Percentiles rank a stretch among this genome's conserved stretches.
These are phyloP conservation scores for Ascodesmis nigricans DNA, from an alignment of 495 filamentous ascomycete species.

Conservation along the genomic window DNA sequence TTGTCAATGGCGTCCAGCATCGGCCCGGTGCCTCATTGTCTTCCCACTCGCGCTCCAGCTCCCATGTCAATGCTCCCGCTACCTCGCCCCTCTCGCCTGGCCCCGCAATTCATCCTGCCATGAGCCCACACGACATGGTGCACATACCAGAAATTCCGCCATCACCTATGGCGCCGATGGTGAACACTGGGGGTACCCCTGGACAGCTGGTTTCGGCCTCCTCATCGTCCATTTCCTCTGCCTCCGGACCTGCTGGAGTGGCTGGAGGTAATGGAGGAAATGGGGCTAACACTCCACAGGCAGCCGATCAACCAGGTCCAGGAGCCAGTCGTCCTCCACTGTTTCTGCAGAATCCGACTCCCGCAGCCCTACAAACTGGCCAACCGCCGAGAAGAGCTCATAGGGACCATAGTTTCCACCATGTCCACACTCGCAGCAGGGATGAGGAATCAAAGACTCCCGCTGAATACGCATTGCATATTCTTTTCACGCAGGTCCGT, in stretches of 20 bases:
- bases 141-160: slow-evolving; percentile 20
- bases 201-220: no score
- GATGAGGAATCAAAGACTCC: slow-evolving; percentile 43
- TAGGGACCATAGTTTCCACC: no score
- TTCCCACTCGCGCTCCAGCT: slow-evolving; percentile 55
- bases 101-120: slow-evolving; percentile 14
- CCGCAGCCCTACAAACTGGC: slow-evolving; percentile 15
- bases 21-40: slow-evolving; percentile 16
- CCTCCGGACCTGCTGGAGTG: slow-evolving; percentile 4
- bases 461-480: slow-evolving; percentile 89
- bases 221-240: no score
- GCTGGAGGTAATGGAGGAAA: slow-evolving; percentile 6
- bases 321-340: no score
- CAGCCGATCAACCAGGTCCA: slow-evolving; percentile 8
- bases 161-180: slow-evolving; percentile 19
- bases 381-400: slow-evolving; percentile 26
- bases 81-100: slow-evolving; percentile 19
- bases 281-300: slow-evolving; percentile 4
- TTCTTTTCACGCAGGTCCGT: slow-evolving; percentile 74
- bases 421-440: slow-evolving; percentile 39
- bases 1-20: slow-evolving; percentile 83
- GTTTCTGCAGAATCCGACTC: slow-evolving; percentile 12
- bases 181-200: no score
- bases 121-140: slow-evolving; percentile 16
- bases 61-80: slow-evolving; percentile 37